These are phyloP conservation scores for Gaultheria prostrata DNA, from an alignment of 148 eudicot genomes.

Conservation along the genomic window DNA sequence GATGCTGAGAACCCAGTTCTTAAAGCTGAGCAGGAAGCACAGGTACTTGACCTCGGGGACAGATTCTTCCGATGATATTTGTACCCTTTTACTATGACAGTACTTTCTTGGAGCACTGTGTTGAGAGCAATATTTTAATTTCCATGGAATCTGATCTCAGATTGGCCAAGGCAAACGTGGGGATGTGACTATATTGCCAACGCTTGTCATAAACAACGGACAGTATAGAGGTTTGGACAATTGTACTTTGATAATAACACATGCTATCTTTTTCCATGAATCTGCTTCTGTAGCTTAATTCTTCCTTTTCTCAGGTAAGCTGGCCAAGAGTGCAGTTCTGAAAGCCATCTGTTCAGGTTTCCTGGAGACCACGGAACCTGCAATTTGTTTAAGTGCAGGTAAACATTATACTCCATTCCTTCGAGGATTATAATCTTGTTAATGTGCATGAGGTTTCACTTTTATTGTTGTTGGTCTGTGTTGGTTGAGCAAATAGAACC, in stretches of 20 bases:
- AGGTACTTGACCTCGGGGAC: slow-evolving; percentile 20
- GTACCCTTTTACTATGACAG: background rate
- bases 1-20: slow-evolving; percentile 41
- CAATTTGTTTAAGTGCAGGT: slow-evolving; percentile 76
- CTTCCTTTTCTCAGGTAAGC: slow-evolving; percentile 53
- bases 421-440: background rate
- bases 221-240: slow-evolving; percentile 76
- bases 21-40: slow-evolving; percentile 44
- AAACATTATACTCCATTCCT: slow-evolving; percentile 2
- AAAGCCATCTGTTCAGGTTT: slow-evolving; percentile 96
- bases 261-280: background rate
- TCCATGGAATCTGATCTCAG: slow-evolving; percentile 36
- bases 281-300: slow-evolving; percentile 7
- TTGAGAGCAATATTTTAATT: slow-evolving; percentile 9
- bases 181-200: slow-evolving; percentile 96
- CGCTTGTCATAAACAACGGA: slow-evolving; percentile 80
- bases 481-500: background rate
- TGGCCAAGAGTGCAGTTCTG: slow-evolving; percentile 80
- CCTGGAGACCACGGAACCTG: slow-evolving; percentile 93
- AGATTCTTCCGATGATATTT: background rate
- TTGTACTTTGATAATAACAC: background rate
- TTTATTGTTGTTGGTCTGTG: background rate
- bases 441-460: background rate
- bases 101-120: background rate
- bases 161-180: slow-evolving; percentile 86